Percentiles rank a stretch among this genome's conserved stretches.
phyloP scores from a whole-genome alignment of 352 stramenopile species.

The Pythium dissimile region DNA sequence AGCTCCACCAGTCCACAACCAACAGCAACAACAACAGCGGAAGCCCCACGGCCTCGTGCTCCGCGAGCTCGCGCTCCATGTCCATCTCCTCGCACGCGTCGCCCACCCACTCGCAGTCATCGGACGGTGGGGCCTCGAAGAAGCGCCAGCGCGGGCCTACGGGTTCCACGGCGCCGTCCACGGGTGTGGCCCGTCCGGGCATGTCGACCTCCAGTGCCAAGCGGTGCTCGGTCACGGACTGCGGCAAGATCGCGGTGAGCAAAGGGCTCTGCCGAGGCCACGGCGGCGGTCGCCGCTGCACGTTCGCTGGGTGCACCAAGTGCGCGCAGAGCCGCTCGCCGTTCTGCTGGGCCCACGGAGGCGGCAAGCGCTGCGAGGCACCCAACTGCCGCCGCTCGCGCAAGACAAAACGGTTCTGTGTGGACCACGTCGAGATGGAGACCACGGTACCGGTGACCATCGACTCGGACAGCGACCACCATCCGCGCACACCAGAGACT shows the following conservation, averaged over 20 bases:
- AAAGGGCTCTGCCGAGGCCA: constrained; percentile 70
- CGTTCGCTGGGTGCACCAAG: constrained; percentile 60
- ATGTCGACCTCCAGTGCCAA: constrained; percentile 56
- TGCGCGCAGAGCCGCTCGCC: constrained; percentile 72
- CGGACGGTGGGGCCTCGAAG: constrained; percentile 22
- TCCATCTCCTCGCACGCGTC: constrained; percentile 12
- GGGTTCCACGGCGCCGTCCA: constrained; percentile 14
- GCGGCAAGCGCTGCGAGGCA: constrained; percentile 67
- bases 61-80: constrained; percentile 4
- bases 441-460: constrained; percentile 25
- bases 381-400: constrained; percentile 62
- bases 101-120: constrained; percentile 14
- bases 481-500: too few species aligned
- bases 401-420: constrained; percentile 76
- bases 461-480: constrained; percentile 47
- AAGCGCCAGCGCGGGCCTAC: constrained; percentile 35
- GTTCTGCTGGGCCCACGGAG: constrained; percentile 72
- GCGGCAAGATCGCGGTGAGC: constrained; percentile 72
- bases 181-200: constrained; percentile 13
- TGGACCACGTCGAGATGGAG: constrained; percentile 75
- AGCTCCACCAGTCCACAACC: constrained; percentile 13
- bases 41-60: constrained; percentile 2
- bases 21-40: not conserved
- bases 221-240: constrained; percentile 62
- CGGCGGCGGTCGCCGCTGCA: constrained; percentile 61